A percentile compares a stretch with the other conserved stretches of the same genome.
phyloP scores from a whole-genome alignment of 352 stramenopile genomes.

The Saprolegnia parasitica region DNA sequence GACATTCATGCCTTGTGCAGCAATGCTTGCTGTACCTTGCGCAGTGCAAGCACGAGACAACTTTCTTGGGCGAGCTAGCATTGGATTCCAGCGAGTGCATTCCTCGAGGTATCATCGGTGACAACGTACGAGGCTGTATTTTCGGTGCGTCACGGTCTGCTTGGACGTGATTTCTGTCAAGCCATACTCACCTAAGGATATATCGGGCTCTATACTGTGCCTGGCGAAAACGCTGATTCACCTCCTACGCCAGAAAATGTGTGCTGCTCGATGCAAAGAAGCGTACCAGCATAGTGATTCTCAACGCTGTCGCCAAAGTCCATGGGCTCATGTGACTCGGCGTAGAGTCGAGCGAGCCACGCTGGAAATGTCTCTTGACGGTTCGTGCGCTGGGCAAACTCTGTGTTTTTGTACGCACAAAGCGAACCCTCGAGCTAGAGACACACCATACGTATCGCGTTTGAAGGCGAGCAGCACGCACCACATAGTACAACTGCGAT shows the following conservation, averaged over 20 bases:
- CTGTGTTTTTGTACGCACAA: constrained; percentile 6
- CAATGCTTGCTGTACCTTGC: constrained; percentile 11
- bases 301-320: constrained; percentile 25
- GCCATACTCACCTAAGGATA: constrained; percentile 25
- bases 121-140: constrained; percentile 24
- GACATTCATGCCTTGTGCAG: too few species aligned
- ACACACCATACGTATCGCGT: neutral
- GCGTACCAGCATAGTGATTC: constrained; percentile 9
- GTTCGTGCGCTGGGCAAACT: constrained; percentile 4
- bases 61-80: constrained; percentile 25
- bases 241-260: constrained; percentile 5
- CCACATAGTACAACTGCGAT: neutral
- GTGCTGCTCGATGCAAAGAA: neutral
- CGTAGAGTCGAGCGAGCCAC: constrained; percentile 7
- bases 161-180: constrained; percentile 14
- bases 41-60: neutral
- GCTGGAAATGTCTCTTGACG: neutral
- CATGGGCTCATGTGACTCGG: constrained; percentile 19
- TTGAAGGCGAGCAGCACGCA: neutral
- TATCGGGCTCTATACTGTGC: too few species aligned
- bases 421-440: constrained; percentile 1
- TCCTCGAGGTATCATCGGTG: neutral
- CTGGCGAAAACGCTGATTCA: too few species aligned
- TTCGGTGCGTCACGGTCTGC: constrained; percentile 1
- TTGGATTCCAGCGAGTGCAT: neutral